Percentiles rank a stretch among this genome's conserved stretches.
phyloP scores from a whole-genome alignment of 352 stramenopile species.

The Phytopythium boreale region DNA sequence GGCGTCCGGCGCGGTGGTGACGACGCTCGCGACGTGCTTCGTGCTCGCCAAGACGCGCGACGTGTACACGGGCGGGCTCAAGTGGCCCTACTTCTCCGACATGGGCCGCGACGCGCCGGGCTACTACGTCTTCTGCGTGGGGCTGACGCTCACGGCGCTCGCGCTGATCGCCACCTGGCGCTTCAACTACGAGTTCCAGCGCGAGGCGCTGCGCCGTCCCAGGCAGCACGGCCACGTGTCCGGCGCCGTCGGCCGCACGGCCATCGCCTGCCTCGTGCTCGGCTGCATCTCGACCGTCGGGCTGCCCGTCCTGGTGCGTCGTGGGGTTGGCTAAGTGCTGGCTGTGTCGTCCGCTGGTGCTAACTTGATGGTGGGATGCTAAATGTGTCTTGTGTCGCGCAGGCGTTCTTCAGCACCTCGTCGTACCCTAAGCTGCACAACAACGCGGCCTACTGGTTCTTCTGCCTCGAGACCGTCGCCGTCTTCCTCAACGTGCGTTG shows the following conservation, averaged over 20 bases:
- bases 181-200: slow-evolving; percentile 64
- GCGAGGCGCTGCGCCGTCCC: slow-evolving; percentile 24
- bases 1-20: slow-evolving; percentile 29
- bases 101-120: slow-evolving; percentile 54
- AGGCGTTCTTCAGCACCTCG: slow-evolving; percentile 64
- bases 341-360: background rate
- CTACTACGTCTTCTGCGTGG: slow-evolving; percentile 53
- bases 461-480: slow-evolving; percentile 55
- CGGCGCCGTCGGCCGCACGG: slow-evolving; percentile 16
- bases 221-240: slow-evolving; percentile 31
- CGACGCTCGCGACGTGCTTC: slow-evolving; percentile 52
- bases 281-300: slow-evolving; percentile 46
- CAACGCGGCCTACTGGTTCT: slow-evolving; percentile 63
- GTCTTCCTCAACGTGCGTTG: slow-evolving; percentile 53
- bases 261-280: slow-evolving; percentile 16
- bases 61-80: slow-evolving; percentile 52
- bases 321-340: background rate
- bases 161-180: slow-evolving; percentile 36
- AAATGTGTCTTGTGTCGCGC: background rate
- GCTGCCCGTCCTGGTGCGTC: slow-evolving; percentile 48
- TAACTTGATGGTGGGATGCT: background rate
- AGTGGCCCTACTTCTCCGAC: slow-evolving; percentile 4
- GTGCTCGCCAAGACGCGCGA: slow-evolving; percentile 43
- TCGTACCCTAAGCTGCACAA: slow-evolving; percentile 58
- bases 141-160: slow-evolving; percentile 32